Base-by-base conservation (phyloP, 495 filamentous ascomycete genomes). In the Penicillium cosmopolitanum region DNA sequence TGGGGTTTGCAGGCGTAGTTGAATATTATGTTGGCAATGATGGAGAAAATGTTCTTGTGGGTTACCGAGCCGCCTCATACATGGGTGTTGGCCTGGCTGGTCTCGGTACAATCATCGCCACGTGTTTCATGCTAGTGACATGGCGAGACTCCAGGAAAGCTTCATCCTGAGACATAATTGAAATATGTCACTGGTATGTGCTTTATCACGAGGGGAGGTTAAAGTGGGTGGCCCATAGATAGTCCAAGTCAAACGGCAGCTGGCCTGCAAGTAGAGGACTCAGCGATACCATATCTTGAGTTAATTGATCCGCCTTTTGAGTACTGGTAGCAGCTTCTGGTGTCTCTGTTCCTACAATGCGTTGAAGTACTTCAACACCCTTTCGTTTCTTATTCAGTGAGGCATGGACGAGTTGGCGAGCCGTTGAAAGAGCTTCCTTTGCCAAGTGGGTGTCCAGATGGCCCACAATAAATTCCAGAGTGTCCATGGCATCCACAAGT, bases 1-100 rank as follows among this genome's bases (percentile, higher is more conserved):
- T 91, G 8, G 88, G 88, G 0, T 74, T 90, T 51, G 87, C 86
- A 0, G 87, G 85, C 1, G 89, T 84, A 1, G 78, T 89, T 5
- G 83, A 91, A 64, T 66, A 64, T 7, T 72, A 84, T 15, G 78
- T 86, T 16, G 82, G 79, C 54, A 58, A 71, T 46, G 73, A 77
- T 1, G 79, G 77, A 2, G 59, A 63, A 25, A 62, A 77, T 50
- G 47, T 58, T 3, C 52, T 80, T 46, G 62, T 64, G 36, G 76
- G 78, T 5, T 79, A 77, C 51, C 68, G 77, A 0, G 75, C 65
- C 3, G 73, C 76, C 2, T 53, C 64, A 47, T 81, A 77, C 52
- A 65, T 73, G 60, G 75, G 66, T 0, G 61, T 78, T 34, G 75
- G 78, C 23, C 65, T 79, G 1, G 69, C 70, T 2, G 72, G 66